Evolutionary conservation across 78 protist species (phyloP).

Genomic region (Blattamonas nauphoetae): DNA sequence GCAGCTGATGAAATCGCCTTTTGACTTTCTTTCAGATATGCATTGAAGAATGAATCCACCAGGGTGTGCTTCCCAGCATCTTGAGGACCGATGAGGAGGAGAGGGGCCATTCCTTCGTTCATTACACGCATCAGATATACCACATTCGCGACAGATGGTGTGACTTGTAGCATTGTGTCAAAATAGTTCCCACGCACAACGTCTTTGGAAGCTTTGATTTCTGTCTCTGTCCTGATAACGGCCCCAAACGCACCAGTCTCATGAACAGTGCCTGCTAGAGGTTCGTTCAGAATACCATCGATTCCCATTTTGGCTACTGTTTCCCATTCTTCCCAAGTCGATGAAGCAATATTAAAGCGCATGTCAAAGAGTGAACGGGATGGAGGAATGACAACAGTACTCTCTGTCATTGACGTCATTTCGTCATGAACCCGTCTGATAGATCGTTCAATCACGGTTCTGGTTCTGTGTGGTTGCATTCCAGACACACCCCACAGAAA

Average conservation of each 20-base stretch:
- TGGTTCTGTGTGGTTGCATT: background rate
- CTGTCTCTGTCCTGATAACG: too few relatives aligned
- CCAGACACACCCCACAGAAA: background rate
- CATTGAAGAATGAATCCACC: background rate
- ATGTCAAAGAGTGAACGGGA: background rate
- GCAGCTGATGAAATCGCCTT: background rate
- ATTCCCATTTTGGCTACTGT: background rate
- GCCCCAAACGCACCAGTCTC: too few relatives aligned
- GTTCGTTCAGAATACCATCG: background rate
- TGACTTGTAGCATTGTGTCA: too few relatives aligned
- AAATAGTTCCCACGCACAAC: too few relatives aligned
- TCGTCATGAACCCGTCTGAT: background rate
- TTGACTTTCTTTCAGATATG: background rate
- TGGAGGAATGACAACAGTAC: too few relatives aligned
- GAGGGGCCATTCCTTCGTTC: background rate
- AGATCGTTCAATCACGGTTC: background rate
- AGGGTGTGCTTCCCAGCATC: background rate
- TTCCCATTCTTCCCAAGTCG: background rate
- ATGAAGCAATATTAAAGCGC: background rate
- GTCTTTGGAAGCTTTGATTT: too few relatives aligned
- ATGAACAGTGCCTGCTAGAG: background rate
- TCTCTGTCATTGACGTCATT: background rate
- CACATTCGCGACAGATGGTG: background rate
- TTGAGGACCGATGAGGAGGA: background rate
- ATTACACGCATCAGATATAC: background rate